phyloP scores from a whole-genome alignment of 768 basidiomycete genomes.

The Hypholoma sublateritium region DNA sequence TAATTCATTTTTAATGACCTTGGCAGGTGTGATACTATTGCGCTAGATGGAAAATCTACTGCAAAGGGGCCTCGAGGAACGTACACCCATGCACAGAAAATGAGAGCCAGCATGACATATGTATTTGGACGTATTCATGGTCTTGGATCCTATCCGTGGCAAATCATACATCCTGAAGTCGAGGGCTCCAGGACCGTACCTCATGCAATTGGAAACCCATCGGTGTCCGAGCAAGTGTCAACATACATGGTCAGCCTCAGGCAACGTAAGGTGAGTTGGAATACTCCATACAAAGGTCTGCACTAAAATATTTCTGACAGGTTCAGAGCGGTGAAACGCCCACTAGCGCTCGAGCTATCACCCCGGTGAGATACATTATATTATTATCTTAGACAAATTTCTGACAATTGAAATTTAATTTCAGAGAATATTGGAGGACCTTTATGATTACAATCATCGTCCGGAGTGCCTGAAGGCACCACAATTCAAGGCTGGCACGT shows the following conservation, averaged over 20 bases:
- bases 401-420: not conserved
- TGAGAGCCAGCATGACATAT: conserved; percentile 30
- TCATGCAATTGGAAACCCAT: conserved; percentile 15
- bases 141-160: conserved; percentile 27
- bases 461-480: conserved; percentile 1
- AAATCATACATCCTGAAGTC: conserved; percentile 11
- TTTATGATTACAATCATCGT: conserved; percentile 18
- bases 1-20: too few species aligned
- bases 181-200: not conserved
- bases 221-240: conserved; percentile 11
- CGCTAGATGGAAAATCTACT: conserved; percentile 9
- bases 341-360: conserved; percentile 18
- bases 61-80: conserved; percentile 9
- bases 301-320: conserved; percentile 1
- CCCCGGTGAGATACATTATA: conserved; percentile 4
- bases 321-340: conserved; percentile 11
- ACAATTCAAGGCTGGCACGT: not conserved
- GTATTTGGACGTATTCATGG: conserved; percentile 25
- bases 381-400: not conserved
- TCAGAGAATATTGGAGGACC: conserved; percentile 8
- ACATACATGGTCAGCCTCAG: conserved; percentile 16
- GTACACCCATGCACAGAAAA: conserved; percentile 35
- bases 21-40: conserved; percentile 14
- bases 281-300: not conserved
- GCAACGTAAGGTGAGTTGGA: conserved; percentile 3